These are phyloP conservation scores for Paraleonurus japonicus DNA, from an alignment of 257 asterid species.

Conservation along the genomic window DNA sequence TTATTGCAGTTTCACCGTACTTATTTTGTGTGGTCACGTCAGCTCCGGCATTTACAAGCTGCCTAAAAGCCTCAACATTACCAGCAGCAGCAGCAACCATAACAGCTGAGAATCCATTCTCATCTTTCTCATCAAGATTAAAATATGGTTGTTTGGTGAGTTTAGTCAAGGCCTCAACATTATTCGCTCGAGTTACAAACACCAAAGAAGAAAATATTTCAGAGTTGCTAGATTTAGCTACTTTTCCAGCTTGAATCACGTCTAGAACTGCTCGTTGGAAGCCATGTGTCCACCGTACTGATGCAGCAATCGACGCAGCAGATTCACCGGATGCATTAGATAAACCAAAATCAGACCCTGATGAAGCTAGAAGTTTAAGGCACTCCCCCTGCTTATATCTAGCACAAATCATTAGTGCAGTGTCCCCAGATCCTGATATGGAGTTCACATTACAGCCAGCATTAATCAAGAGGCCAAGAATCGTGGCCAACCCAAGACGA, in stretches of 20 bases:
- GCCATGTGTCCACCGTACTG: slow-evolving; percentile 41
- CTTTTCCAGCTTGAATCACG: slow-evolving; percentile 48
- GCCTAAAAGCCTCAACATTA: slow-evolving; percentile 47
- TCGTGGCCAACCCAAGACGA: slow-evolving; percentile 39
- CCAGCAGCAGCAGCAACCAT: slow-evolving; percentile 64
- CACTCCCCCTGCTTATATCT: slow-evolving; percentile 52
- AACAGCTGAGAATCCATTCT: slow-evolving; percentile 52
- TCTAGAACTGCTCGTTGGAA: slow-evolving; percentile 50
- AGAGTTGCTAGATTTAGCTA: slow-evolving; percentile 41
- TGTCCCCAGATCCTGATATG: slow-evolving; percentile 51
- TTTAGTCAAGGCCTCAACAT: slow-evolving; percentile 44
- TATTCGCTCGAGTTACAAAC: slow-evolving; percentile 50
- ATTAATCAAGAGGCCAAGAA: slow-evolving; percentile 43
- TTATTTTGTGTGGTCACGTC: slow-evolving; percentile 39
- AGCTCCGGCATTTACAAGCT: slow-evolving; percentile 60
- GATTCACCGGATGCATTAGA: slow-evolving; percentile 32
- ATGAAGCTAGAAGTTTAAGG: slow-evolving; percentile 47
- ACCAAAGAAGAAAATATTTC: slow-evolving; percentile 45
- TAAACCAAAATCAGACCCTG: slow-evolving; percentile 68
- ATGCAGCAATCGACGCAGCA: slow-evolving; percentile 43
- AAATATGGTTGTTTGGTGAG: slow-evolving; percentile 44
- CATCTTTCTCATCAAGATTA: slow-evolving; percentile 55
- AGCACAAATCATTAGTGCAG: slow-evolving; percentile 57
- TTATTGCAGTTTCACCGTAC: slow-evolving; percentile 56
- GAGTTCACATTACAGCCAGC: slow-evolving; percentile 56